These are phyloP conservation scores for Colletotrichum sp. DNA, from an alignment of 2,329 filamentous ascomycete genomes.

Conservation along the genomic window DNA sequence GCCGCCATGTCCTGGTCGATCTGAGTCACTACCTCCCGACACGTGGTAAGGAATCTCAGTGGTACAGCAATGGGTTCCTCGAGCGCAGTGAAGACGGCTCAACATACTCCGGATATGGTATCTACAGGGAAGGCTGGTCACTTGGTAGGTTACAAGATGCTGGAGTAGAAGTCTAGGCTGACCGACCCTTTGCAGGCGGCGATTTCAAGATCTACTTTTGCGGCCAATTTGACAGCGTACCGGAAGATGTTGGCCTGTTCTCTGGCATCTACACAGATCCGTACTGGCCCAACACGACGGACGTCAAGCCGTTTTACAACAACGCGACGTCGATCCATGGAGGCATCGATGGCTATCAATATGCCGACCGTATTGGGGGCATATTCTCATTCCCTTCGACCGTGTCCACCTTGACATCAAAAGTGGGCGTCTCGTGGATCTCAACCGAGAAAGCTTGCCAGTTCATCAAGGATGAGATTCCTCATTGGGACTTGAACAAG, in stretches of 20 bases:
- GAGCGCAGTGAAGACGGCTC: constrained; percentile 39
- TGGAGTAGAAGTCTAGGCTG: rapidly evolving
- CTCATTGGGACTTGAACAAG: constrained; percentile 43
- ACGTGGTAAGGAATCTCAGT: constrained; percentile 41
- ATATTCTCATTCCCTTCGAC: constrained; percentile 51
- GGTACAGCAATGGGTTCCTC: constrained; percentile 45
- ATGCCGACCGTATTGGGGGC: constrained; percentile 55
- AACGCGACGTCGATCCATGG: constrained; percentile 60
- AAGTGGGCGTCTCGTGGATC: constrained; percentile 56
- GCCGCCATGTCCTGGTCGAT: constrained; percentile 49
- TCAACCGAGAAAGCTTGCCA: constrained; percentile 51
- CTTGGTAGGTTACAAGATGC: constrained; percentile 21
- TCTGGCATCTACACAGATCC: constrained; percentile 51
- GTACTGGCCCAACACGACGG: constrained; percentile 35
- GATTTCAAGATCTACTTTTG: constrained; percentile 49
- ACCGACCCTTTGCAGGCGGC: constrained; percentile 28
- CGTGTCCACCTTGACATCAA: constrained; percentile 46
- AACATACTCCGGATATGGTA: constrained; percentile 50
- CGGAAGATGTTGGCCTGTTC: constrained; percentile 41
- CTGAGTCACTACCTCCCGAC: constrained; percentile 53
- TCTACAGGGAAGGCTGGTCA: constrained; percentile 50
- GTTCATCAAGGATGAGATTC: constrained; percentile 50
- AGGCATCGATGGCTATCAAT: constrained; percentile 51
- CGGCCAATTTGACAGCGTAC: constrained; percentile 41
- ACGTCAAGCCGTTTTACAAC: constrained; percentile 44